Conservation (phyloP, 768 basidiomycete genomes). For the Fistulinella prunicolor region DNA sequence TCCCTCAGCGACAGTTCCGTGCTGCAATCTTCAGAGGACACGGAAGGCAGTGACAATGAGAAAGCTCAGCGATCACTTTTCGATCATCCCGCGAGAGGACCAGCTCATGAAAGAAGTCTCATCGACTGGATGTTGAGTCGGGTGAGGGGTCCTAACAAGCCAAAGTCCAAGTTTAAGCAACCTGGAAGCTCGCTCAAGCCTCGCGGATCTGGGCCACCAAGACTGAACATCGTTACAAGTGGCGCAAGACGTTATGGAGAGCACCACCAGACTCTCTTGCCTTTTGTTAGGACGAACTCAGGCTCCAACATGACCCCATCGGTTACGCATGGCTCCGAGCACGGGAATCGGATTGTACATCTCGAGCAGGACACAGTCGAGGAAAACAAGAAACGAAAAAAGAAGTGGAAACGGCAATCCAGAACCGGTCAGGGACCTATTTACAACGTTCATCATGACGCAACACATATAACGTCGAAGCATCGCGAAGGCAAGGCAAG, state of each 20-base stretch:
- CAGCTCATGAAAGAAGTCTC: conserved; percentile 42
- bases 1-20: conserved; percentile 21
- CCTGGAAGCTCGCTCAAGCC: conserved; percentile 11
- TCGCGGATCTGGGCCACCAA: conserved; percentile 8
- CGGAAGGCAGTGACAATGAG: conserved; percentile 28
- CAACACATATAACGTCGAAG: conserved; percentile 36
- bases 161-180: conserved; percentile 15
- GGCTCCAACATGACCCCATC: conserved; percentile 4
- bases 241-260: conserved; percentile 34
- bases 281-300: conserved; percentile 27
- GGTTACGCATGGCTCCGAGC: conserved; percentile 7
- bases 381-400: conserved; percentile 14
- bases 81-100: conserved; percentile 20
- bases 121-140: conserved; percentile 70
- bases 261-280: conserved; percentile 40
- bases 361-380: conserved; percentile 4
- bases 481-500: conserved; percentile 12
- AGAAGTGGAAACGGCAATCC: conserved; percentile 30
- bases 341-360: conserved; percentile 9
- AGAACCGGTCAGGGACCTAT: conserved; percentile 31
- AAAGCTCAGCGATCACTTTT: conserved; percentile 35
- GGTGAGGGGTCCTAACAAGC: conserved; percentile 25
- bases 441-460: conserved; percentile 38
- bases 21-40: conserved; percentile 10
- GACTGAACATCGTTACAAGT: conserved; percentile 38